phyloP scores from a whole-genome alignment of 305 asterid species.

The Andrographis paniculata region DNA sequence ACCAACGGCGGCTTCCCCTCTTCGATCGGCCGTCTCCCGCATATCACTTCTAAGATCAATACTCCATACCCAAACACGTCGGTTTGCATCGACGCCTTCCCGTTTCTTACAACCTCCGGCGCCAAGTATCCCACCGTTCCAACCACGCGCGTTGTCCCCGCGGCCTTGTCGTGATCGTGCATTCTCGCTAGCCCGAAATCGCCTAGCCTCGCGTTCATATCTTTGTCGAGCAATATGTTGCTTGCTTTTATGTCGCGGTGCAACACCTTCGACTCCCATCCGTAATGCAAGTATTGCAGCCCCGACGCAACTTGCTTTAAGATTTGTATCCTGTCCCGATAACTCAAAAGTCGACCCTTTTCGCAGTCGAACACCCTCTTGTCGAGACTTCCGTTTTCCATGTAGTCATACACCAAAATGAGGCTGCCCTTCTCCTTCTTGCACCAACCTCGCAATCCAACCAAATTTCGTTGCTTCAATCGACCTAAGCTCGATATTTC shows the following conservation, averaged over 20 bases:
- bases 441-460: slow-evolving; percentile 79
- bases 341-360: slow-evolving; percentile 26
- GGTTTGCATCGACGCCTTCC: slow-evolving; percentile 44
- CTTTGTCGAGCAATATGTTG: slow-evolving; percentile 61
- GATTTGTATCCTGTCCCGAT: slow-evolving; percentile 42
- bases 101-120: slow-evolving; percentile 46
- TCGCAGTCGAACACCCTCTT: slow-evolving; percentile 38
- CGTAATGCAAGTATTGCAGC: slow-evolving; percentile 51
- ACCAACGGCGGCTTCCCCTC: slow-evolving; percentile 43
- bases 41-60: slow-evolving; percentile 50
- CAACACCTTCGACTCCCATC: slow-evolving; percentile 61
- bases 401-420: slow-evolving; percentile 60
- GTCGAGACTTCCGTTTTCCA: slow-evolving; percentile 87
- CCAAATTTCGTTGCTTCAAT: slow-evolving; percentile 59
- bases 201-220: slow-evolving; percentile 64
- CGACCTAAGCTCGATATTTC: slow-evolving; percentile 75
- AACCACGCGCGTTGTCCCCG: slow-evolving; percentile 59
- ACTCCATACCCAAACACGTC: slow-evolving; percentile 60
- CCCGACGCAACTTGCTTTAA: slow-evolving; percentile 67
- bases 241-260: slow-evolving; percentile 72
- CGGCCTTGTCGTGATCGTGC: slow-evolving; percentile 54
- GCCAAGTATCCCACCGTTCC: slow-evolving; percentile 73
- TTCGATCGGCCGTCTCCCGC: slow-evolving; percentile 54
- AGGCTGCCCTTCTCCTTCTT: slow-evolving; percentile 63
- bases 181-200: slow-evolving; percentile 72